A percentile compares a stretch with the other conserved stretches of the same genome.
These are phyloP conservation scores for Nannochloropsis salina DNA, from an alignment of 108 stramenopile species.

Conservation along the genomic window DNA sequence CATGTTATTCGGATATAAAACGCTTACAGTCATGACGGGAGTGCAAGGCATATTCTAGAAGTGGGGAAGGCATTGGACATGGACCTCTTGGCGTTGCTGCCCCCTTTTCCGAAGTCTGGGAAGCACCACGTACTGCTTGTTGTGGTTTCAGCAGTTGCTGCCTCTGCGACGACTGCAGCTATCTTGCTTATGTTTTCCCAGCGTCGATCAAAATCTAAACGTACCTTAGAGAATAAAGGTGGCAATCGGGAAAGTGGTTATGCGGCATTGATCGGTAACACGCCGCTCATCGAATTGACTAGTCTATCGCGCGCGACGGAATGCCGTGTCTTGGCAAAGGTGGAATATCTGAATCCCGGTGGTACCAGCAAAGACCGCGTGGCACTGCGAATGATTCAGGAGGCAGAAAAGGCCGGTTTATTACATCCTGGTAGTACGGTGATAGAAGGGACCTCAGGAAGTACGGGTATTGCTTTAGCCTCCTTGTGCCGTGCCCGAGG, in stretches of 20 bases:
- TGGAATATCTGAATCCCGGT: constrained; percentile 74
- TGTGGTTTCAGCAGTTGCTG: neutral
- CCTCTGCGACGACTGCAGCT: neutral
- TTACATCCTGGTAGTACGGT: constrained; percentile 79
- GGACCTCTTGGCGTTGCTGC: no score
- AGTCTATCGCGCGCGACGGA: constrained; percentile 45
- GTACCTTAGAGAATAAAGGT: no score
- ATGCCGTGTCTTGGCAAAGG: constrained; percentile 51
- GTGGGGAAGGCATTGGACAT: no score
- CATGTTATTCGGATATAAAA: no score
- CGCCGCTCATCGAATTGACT: constrained; percentile 43
- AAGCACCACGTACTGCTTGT: no score
- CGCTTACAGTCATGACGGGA: no score
- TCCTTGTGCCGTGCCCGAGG: constrained; percentile 72
- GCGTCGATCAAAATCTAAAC: constrained; percentile 33
- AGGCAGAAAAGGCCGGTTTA: constrained; percentile 67
- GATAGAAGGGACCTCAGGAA: constrained; percentile 87
- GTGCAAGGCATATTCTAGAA: no score
- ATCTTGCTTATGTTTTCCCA: constrained; percentile 34
- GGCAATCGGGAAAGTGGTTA: constrained; percentile 26
- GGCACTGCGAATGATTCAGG: constrained; percentile 74
- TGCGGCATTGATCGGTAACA: constrained; percentile 52
- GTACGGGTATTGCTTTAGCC: constrained; percentile 84
- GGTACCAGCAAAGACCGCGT: constrained; percentile 86
- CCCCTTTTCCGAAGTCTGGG: no score